Evolutionary conservation across 2,329 filamentous ascomycete species (phyloP), one percentile per base, ranked within the genome.

Genomic region (Botryosphaeria dothidea): DNA sequence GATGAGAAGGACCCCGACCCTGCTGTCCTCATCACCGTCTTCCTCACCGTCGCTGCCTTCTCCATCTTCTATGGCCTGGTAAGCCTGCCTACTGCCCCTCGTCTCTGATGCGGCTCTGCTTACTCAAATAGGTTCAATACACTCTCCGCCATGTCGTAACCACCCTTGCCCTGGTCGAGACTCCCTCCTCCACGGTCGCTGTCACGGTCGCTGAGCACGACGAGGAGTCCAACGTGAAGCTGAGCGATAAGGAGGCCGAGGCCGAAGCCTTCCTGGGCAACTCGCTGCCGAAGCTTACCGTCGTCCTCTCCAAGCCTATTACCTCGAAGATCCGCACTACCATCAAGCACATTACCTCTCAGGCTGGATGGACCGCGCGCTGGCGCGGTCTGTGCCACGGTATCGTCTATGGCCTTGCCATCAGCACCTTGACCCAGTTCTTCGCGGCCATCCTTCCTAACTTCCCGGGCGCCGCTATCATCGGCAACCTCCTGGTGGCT

Each of bases 381-480:
- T 90, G 92, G 84, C 90, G 92, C 67, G 92, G 92, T 64, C 73
- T 92, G 66, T 72, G 74, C 48, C 78, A 85, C 68, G 82, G 80
- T 69, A 23, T 86, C 41, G 34, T 77, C 25, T 75, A 75, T 63
- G 70, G 71, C 29, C 48, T 78, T 58, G 70, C 69, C 68, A 71
- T 78, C 65, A 66, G 72, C 64, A 73, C 79, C 70, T 71, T 77
- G 70, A 73, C 80, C 62, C 76, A 75, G 63, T 72, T 86, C 68
- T 72, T 90, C 70, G 68, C 77, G 19, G 71, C 73, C 36, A 68
- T 80, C 51, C 69, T 82, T 34, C 72, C 79, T 60, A 73, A 57
- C 45, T n/a, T 72, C 46, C 73, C 86, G 21, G 78, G 83, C 66
- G 76, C 81, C 65, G 73, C 81, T 58, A 69, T 88, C 62, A 43